These are phyloP conservation scores for Blastobotrys aristatus DNA, from an alignment of 1,139 yeast genomes.

Conservation along the genomic window DNA sequence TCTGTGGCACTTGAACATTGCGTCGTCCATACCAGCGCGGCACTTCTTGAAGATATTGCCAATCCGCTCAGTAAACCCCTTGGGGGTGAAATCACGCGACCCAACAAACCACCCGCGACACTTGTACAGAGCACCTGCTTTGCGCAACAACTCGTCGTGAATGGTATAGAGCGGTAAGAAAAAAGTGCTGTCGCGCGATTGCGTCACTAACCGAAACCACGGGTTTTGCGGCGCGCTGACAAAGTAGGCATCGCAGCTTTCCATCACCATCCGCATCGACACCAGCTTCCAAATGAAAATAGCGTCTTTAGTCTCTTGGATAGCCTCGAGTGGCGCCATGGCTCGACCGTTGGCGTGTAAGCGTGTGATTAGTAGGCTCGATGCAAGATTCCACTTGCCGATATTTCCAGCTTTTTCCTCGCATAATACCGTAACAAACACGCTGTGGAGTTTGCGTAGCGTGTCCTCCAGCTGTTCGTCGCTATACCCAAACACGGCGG, in stretches of 20 bases:
- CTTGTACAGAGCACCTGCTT: neutral
- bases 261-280: conserved; percentile 4
- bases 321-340: neutral
- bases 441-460: neutral
- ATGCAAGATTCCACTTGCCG: conserved; percentile 4
- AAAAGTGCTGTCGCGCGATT: conserved; percentile 2
- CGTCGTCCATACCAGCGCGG: neutral
- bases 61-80: neutral
- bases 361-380: neutral
- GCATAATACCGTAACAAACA: neutral
- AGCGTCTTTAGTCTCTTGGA: neutral
- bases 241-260: conserved; percentile 7
- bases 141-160: conserved; percentile 3
- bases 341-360: conserved; percentile 3
- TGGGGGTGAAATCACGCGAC: neutral
- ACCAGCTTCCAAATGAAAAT: conserved; percentile 2
- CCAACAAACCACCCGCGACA: neutral
- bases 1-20: neutral
- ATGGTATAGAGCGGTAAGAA: conserved; percentile 9
- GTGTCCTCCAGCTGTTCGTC: conserved; percentile 1
- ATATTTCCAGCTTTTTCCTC: neutral
- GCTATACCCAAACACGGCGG: conserved; percentile 5
- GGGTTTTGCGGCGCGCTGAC: neutral
- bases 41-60: neutral
- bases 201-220: conserved; percentile 9